Conservation (phyloP, 768 basidiomycete genomes). For the Calocybe gangraenosa region DNA sequence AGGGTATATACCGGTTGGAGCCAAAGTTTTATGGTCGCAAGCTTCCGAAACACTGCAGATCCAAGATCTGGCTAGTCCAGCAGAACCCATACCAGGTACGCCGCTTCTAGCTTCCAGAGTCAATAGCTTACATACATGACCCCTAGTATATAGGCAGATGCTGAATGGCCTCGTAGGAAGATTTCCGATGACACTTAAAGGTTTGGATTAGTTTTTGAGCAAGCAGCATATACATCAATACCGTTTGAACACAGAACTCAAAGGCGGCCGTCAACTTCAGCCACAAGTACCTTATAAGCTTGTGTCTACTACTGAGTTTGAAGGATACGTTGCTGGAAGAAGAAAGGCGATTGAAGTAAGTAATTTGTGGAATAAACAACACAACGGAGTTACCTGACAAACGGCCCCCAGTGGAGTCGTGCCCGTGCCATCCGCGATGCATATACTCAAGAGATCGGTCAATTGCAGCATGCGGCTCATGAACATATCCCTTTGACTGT, state of each 20-base stretch:
- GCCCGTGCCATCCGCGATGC: slow-evolving; percentile 40
- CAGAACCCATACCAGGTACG: slow-evolving; percentile 3
- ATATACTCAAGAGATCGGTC: slow-evolving; percentile 24
- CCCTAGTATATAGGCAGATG: slow-evolving; percentile 22
- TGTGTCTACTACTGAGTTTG: slow-evolving; percentile 31
- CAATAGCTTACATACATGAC: neutral
- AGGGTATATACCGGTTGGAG: slow-evolving; percentile 27
- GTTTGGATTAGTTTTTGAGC: slow-evolving; percentile 18
- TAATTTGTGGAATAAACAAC: too few relatives aligned
- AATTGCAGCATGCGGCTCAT: slow-evolving; percentile 8
- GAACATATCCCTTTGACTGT: slow-evolving; percentile 28
- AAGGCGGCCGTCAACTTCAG: slow-evolving; percentile 18
- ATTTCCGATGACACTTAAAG: slow-evolving; percentile 42
- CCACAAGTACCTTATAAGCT: slow-evolving; percentile 36
- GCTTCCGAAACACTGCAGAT: slow-evolving; percentile 1
- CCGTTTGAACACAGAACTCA: slow-evolving; percentile 20
- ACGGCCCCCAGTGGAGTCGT: slow-evolving; percentile 38
- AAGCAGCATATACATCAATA: neutral
- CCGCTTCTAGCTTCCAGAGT: neutral
- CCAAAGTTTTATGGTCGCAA: slow-evolving; percentile 34
- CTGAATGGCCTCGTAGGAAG: slow-evolving; percentile 27
- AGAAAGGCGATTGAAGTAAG: slow-evolving; percentile 50
- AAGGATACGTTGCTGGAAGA: slow-evolving; percentile 35
- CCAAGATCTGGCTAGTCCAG: neutral
- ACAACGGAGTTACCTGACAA: too few relatives aligned